phyloP scores from a whole-genome alignment of 2,329 filamentous ascomycete species.

The Sporothrix variecibatus region DNA sequence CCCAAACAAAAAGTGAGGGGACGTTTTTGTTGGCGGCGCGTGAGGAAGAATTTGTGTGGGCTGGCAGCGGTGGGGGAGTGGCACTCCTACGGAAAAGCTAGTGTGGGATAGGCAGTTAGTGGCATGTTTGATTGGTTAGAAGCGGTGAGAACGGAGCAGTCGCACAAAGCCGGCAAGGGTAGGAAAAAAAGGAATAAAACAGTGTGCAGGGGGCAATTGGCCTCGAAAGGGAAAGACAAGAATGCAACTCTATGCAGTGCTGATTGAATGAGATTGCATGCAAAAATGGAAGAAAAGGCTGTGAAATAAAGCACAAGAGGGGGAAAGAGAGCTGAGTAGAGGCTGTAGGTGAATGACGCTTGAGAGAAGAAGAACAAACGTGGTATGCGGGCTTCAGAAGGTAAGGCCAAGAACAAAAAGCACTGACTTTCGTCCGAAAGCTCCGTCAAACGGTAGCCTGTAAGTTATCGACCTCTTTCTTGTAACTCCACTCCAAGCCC shows the following conservation, averaged over 20 bases:
- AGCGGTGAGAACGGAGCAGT: slow-evolving; percentile 22
- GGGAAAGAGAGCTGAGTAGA: neutral
- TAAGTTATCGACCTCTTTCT: neutral
- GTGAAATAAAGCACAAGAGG: neutral
- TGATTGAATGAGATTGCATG: neutral
- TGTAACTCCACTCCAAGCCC: neutral
- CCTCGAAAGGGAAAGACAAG: neutral
- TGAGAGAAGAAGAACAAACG: neutral
- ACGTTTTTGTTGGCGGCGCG: slow-evolving; percentile 26
- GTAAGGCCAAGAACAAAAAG: neutral
- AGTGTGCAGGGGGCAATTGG: neutral
- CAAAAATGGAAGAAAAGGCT: neutral
- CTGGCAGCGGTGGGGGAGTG: slow-evolving; percentile 24
- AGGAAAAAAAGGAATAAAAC: slow-evolving; percentile 17
- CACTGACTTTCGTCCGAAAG: neutral
- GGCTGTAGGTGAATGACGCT: neutral
- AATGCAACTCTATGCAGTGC: neutral
- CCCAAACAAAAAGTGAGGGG: slow-evolving; percentile 27
- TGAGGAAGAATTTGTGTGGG: slow-evolving; percentile 29
- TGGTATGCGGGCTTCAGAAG: neutral
- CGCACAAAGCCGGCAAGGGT: slow-evolving; percentile 23
- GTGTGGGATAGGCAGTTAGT: slow-evolving; percentile 26
- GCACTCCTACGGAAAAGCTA: slow-evolving; percentile 21
- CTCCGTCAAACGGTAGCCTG: neutral
- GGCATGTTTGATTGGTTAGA: slow-evolving; percentile 26